Evolutionary conservation across 345 rosid genomes (phyloP), one percentile per base, ranked within the genome.

Genomic region (Psidium friedrichsthalianum): DNA sequence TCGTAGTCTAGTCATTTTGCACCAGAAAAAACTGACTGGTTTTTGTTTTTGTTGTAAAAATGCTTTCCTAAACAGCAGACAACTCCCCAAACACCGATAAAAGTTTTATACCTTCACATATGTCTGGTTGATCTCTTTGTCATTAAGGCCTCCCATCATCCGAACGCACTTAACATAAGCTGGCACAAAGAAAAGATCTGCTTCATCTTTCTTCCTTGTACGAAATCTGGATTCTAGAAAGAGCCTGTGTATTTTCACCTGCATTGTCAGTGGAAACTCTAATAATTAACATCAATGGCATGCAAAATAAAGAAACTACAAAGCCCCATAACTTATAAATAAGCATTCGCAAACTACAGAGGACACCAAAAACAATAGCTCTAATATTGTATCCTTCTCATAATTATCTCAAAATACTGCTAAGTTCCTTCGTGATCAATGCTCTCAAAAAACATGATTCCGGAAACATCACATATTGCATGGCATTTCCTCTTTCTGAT

Each of bases 121-220:
- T 18, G 98, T 95, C 53, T 86, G 93, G 85, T 97, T 94, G 80
- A 97, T 97, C 91, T 96, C 99, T 86, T 95, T 92, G 86, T 97
- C 99, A 86, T 90, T 96, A 83, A 97, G 98, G 61, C 98, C 99
- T 82, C 98, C 99, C 92, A 91, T 87, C 98, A 95, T 93, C 85
- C 98, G 91, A 25, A 97, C 95, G 88, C 99, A 97, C 85, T 95
- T 97, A 15, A 85, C 96, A 90, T 96, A 96, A 21, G 99, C 90
- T 36, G 99, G 99, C 85, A 97, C 99, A 57, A 97, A 97, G 93
- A 97, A 97, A 58, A 97, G 87, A 92, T 97, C 95, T 22, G 99
- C 99, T 82, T 96, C 96, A 47, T 93, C 98, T 89, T 95, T 96
- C 85, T 88, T 89, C 74, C 85, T 91, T 10, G 99, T 94, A n/a